These are phyloP conservation scores for Phoma sp. DNA, from an alignment of 2,329 filamentous ascomycete species.

Conservation along the genomic window DNA sequence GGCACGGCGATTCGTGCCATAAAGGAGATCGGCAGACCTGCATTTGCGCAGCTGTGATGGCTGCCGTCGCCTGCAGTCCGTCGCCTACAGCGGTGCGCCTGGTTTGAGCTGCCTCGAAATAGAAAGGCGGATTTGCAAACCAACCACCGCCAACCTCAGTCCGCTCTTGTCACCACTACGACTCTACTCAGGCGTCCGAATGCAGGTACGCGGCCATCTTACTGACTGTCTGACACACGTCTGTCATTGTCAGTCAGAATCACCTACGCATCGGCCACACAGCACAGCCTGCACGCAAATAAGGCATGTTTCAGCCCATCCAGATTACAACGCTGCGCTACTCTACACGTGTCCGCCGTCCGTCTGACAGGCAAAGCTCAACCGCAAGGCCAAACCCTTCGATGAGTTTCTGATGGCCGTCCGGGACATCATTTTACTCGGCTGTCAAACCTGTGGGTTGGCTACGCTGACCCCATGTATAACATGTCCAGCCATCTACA, in stretches of 20 bases:
- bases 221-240: slow-evolving; percentile 16
- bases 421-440: neutral
- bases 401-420: neutral
- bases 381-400: neutral
- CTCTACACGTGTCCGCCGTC: slow-evolving; percentile 12
- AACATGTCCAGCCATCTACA: neutral
- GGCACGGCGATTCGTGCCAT: slow-evolving; percentile 3
- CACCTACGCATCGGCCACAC: slow-evolving; percentile 4
- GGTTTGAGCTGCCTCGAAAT: neutral
- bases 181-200: neutral
- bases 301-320: slow-evolving; percentile 14
- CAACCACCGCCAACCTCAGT: neutral
- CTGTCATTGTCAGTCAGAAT: slow-evolving; percentile 8
- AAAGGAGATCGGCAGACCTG: slow-evolving; percentile 5
- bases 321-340: slow-evolving; percentile 3
- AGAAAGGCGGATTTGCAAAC: neutral
- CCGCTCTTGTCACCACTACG: neutral
- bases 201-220: slow-evolving; percentile 29
- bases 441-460: neutral
- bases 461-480: too few species aligned
- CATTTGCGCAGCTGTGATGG: neutral
- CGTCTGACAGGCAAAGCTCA: slow-evolving; percentile 2
- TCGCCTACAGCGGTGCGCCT: neutral
- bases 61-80: neutral
- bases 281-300: slow-evolving; percentile 11